Percentiles rank a stretch among this genome's conserved stretches.
phyloP scores from a whole-genome alignment of 495 filamentous ascomycete species.

The Hypoxylon crocopeplum region DNA sequence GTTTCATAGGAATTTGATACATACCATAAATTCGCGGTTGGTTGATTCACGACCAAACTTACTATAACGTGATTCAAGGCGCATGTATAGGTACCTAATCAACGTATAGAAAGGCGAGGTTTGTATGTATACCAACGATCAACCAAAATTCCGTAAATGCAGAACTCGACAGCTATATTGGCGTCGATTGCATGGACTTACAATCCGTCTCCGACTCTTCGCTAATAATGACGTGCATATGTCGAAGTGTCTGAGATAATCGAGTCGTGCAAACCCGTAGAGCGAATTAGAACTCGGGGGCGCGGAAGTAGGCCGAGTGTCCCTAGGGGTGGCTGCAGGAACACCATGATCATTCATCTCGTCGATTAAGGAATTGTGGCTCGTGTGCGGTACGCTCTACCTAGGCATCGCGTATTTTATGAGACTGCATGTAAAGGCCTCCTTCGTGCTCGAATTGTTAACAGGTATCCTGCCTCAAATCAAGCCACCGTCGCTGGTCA shows the following conservation, averaged over 20 bases:
- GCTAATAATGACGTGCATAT: slow-evolving; percentile 18
- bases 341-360: not conserved
- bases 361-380: not conserved
- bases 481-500: not conserved
- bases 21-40: too few relatives aligned
- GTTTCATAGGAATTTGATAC: not conserved
- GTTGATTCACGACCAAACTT: not conserved
- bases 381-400: slow-evolving; percentile 2
- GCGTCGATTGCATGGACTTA: not conserved
- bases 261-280: slow-evolving; percentile 6
- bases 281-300: slow-evolving; percentile 8
- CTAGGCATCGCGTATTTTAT: too few relatives aligned
- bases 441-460: not conserved
- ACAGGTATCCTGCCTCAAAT: slow-evolving; percentile 12
- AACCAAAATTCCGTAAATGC: slow-evolving; percentile 5
- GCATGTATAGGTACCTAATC: slow-evolving; percentile 7
- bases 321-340: slow-evolving; percentile 20
- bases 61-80: not conserved
- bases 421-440: too few relatives aligned
- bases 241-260: slow-evolving; percentile 18
- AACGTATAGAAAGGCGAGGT: not conserved
- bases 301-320: slow-evolving; percentile 1
- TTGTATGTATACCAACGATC: slow-evolving; percentile 6
- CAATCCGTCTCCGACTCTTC: not conserved
- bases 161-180: slow-evolving; percentile 4